phyloP scores from a whole-genome alignment of 331 rosid genomes.

The Arachis monticola region DNA sequence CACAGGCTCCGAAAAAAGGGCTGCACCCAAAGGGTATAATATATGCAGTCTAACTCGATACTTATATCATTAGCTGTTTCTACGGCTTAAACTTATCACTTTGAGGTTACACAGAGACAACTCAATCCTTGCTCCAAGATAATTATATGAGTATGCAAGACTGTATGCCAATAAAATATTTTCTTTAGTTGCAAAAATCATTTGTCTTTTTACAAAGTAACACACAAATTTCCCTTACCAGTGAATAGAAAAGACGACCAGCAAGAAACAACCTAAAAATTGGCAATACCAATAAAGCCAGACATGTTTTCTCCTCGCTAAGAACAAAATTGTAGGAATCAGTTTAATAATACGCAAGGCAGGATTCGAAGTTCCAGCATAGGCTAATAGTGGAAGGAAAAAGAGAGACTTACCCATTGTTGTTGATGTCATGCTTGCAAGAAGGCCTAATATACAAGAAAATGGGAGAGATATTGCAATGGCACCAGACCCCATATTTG shows the following conservation, averaged over 20 bases:
- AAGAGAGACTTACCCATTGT: constrained; percentile 64
- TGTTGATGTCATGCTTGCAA: constrained; percentile 80
- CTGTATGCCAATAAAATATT: too few species aligned
- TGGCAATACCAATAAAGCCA: constrained; percentile 76
- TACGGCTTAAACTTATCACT: too few species aligned
- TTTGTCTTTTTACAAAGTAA: too few species aligned
- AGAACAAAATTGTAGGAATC: constrained; percentile 35
- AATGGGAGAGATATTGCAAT: constrained; percentile 77
- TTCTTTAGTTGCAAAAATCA: too few species aligned
- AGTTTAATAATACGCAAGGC: constrained; percentile 23
- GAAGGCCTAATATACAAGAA: constrained; percentile 82
- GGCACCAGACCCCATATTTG: constrained; percentile 68
- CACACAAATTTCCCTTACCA: constrained; percentile 57
- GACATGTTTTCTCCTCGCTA: constrained; percentile 71
- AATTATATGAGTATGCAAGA: too few species aligned
- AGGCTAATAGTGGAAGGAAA: constrained; percentile 19
- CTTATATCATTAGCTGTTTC: too few species aligned
- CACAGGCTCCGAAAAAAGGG: too few species aligned
- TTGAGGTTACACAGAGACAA: too few species aligned
- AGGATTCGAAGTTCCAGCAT: constrained; percentile 15
- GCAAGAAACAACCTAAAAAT: constrained; percentile 59
- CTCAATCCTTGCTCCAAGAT: too few species aligned
- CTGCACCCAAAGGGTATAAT: too few species aligned
- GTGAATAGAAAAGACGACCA: constrained; percentile 64
- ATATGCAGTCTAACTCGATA: too few species aligned